These are phyloP conservation scores for Leccinum solheimii DNA, from an alignment of 1,284 basidiomycete species.

Conservation along the genomic window DNA sequence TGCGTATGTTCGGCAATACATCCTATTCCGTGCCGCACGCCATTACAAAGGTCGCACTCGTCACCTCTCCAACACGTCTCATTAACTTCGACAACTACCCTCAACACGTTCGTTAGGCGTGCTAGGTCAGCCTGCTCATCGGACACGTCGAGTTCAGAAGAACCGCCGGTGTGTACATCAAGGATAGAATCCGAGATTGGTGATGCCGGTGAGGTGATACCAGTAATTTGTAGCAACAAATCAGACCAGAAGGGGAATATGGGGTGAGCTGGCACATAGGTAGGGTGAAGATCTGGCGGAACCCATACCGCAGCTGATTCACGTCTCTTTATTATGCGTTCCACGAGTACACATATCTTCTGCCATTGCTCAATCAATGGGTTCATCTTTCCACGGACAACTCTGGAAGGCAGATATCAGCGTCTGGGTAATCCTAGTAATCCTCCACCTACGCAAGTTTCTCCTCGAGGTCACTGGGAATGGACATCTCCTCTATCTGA, in stretches of 20 bases:
- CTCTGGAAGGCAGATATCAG: slow-evolving; percentile 41
- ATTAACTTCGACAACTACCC: slow-evolving; percentile 76
- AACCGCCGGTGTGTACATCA: slow-evolving; percentile 26
- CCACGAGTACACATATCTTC: slow-evolving; percentile 79
- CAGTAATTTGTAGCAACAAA: slow-evolving; percentile 29
- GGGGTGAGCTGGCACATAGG: slow-evolving; percentile 68
- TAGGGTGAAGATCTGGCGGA: slow-evolving; percentile 59
- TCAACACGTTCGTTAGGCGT: slow-evolving; percentile 77
- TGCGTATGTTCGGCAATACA: slow-evolving; percentile 71
- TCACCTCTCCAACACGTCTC: slow-evolving; percentile 78
- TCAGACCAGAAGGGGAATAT: slow-evolving; percentile 45
- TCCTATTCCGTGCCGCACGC: slow-evolving; percentile 73
- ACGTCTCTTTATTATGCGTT: slow-evolving; percentile 82
- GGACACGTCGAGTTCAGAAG: slow-evolving; percentile 23
- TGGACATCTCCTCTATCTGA: slow-evolving; percentile 84
- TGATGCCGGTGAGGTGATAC: slow-evolving; percentile 20
- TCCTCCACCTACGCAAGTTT: slow-evolving; percentile 66
- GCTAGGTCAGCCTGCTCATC: slow-evolving; percentile 74
- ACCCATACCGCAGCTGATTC: slow-evolving; percentile 85
- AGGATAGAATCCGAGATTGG: slow-evolving; percentile 28
- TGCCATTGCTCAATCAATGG: slow-evolving; percentile 88
- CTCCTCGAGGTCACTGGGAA: slow-evolving; percentile 88
- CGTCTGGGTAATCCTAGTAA: background rate
- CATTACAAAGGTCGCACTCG: slow-evolving; percentile 77
- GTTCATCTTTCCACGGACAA: slow-evolving; percentile 69